Percentiles rank a stretch among this genome's conserved stretches.
Conservation (phyloP, 73 alveolate genomes). For the Breviolum minutum region DNA sequence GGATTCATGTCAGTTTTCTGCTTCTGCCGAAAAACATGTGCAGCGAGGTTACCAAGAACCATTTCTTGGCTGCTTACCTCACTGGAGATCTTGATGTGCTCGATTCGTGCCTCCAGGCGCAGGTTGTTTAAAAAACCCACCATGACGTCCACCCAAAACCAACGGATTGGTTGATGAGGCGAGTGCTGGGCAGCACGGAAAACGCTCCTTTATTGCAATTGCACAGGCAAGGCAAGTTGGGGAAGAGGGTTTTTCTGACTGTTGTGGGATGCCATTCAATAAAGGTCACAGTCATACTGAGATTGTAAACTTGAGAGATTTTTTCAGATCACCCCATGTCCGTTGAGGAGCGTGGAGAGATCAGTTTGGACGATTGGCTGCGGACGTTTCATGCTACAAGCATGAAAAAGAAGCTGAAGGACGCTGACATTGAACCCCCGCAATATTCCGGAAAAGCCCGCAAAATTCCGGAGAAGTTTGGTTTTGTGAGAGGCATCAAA, state of each 20-base stretch:
- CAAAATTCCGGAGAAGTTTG: no score
- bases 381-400: background rate
- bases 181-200: conserved; percentile 45
- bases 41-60: conserved; percentile 18
- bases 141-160: background rate
- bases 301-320: background rate
- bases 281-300: background rate
- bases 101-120: conserved; percentile 61
- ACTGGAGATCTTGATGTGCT: conserved; percentile 62
- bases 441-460: no score
- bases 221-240: conserved; percentile 35
- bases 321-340: background rate
- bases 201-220: conserved; percentile 61
- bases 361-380: conserved; percentile 79
- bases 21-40: background rate
- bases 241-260: background rate
- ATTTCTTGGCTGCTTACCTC: conserved; percentile 81
- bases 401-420: conserved; percentile 53
- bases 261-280: background rate
- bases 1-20: background rate
- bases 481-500: no score
- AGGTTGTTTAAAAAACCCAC: background rate
- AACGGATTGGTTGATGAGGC: background rate
- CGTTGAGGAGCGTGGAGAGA: conserved; percentile 53
- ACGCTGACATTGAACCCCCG: background rate